phyloP scores from a whole-genome alignment of 148 eudicot genomes.

The Tetragonia tetragonoides region DNA sequence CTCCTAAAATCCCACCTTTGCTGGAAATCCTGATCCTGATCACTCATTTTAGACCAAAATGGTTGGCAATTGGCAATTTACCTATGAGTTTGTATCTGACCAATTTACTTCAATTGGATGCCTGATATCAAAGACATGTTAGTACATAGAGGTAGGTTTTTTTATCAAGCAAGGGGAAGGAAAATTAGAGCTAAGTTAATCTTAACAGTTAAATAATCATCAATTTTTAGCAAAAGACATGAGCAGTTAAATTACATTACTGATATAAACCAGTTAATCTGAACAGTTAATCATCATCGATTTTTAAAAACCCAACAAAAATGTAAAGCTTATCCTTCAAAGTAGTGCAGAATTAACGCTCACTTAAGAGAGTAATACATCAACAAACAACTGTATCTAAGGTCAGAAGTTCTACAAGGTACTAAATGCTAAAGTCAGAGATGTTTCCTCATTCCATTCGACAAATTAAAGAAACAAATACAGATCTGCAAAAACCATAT shows the following conservation, averaged over 20 bases:
- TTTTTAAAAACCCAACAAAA: not conserved
- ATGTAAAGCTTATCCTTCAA: not conserved
- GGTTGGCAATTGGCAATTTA: not conserved
- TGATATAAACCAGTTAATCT: not conserved
- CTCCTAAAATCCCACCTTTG: slow-evolving; percentile 63
- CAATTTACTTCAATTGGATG: not conserved
- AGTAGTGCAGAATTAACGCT: not conserved
- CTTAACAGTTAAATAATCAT: not conserved
- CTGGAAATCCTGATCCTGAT: slow-evolving; percentile 43
- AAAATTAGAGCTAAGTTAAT: not conserved
- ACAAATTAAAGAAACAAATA: too few relatives aligned
- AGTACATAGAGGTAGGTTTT: not conserved
- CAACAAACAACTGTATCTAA: not conserved
- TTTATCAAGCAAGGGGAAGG: not conserved
- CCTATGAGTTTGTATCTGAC: slow-evolving; percentile 1
- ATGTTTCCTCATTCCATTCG: not conserved
- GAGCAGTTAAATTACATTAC: too few relatives aligned
- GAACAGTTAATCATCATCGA: not conserved
- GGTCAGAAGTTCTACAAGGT: not conserved
- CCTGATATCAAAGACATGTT: not conserved
- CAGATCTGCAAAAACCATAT: not conserved
- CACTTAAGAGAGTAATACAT: not conserved
- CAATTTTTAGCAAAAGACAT: not conserved
- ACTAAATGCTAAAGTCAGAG: not conserved
- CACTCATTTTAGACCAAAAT: slow-evolving; percentile 38